Base-by-base conservation (phyloP, 352 stramenopile species). In the Phytopythium litorale region DNA sequence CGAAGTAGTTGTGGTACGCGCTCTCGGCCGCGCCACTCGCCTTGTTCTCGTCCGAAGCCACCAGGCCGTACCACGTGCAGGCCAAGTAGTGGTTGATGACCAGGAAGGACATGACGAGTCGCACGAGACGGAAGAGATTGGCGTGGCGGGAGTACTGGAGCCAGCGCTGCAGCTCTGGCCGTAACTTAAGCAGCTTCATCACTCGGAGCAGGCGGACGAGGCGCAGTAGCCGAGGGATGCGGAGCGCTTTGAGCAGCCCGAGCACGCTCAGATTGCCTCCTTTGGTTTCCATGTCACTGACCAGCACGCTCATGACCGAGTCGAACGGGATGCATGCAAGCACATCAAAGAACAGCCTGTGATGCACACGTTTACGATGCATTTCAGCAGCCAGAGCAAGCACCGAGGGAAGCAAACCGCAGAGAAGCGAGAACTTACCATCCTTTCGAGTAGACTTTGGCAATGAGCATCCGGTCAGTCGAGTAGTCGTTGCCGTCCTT, bases 1-100 rank as follows among this genome's bases (percentile, higher is more conserved):
- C 65, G 28, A 94, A 59, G 58, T 92, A 92, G 55, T 79, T 60
- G 38, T 88, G 75, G 2, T 62, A 7, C 18, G 74, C 21, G 21
- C 70, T 58, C 8, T 69, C 70, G 48, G 64, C 76, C 11, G 56
- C 16, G 11, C 82, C 72, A 9, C 68, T 52, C 1, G 64, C 63
- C 40, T 87, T 88, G 58, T 62, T 78, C 16, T 75, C 65, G 0
- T 89, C 77, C 23, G 77, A 87, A 33, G 78, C 84, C 49, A 91
- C 71, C 15, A 71, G 51, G 7, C 78, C 83, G 46, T 76, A 86
- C 87, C 87, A 96, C 32, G 89, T 78, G 59, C 87, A 96, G 18
- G 85, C 87, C 6, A 85, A 67, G 60, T 90, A 89, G 63, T 96
- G 87, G 43, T 92, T 91, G 32, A 90, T 74, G 16, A 92, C 67